phyloP scores from a whole-genome alignment of 495 filamentous ascomycete species.

The Penicillium roqueforti region DNA sequence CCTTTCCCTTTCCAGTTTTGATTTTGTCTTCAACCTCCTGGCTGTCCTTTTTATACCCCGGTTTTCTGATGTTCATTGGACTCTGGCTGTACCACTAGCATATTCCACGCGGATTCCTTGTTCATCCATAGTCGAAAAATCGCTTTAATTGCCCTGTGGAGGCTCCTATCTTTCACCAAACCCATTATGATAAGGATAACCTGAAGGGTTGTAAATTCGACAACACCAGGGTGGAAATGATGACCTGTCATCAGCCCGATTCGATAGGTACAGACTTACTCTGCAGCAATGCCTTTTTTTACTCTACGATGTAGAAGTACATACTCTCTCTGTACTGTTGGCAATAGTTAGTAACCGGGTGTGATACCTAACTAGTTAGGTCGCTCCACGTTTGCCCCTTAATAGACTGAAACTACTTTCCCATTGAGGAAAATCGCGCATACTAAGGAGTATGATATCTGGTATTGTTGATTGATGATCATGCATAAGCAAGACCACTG shows the following conservation, averaged over 20 bases:
- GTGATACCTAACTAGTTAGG: no score
- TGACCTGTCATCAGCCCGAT: conserved; percentile 6
- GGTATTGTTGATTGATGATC: background rate
- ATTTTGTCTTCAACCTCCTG: conserved; percentile 8
- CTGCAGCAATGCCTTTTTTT: background rate
- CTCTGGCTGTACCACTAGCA: conserved; percentile 39
- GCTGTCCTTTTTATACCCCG: conserved; percentile 33
- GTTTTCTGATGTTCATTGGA: conserved; percentile 34
- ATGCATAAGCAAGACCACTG: background rate
- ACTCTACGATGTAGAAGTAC: background rate
- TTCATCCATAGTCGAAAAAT: conserved; percentile 19
- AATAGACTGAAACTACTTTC: conserved; percentile 12
- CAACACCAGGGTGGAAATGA: background rate
- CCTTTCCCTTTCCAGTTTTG: conserved; percentile 8
- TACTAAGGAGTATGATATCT: background rate
- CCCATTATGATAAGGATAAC: background rate
- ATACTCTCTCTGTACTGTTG: no score
- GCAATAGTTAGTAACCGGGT: no score
- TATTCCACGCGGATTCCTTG: conserved; percentile 15
- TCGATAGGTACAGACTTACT: background rate
- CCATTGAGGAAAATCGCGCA: conserved; percentile 12
- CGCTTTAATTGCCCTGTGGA: conserved; percentile 11
- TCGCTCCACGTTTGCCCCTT: conserved; percentile 8
- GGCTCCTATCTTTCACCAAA: background rate
- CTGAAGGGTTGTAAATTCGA: background rate